A percentile compares a stretch with the other conserved stretches of the same genome.
These are phyloP conservation scores for Dactylorhiza incarnata DNA, from an alignment of 106 monocot species.

Conservation along the genomic window DNA sequence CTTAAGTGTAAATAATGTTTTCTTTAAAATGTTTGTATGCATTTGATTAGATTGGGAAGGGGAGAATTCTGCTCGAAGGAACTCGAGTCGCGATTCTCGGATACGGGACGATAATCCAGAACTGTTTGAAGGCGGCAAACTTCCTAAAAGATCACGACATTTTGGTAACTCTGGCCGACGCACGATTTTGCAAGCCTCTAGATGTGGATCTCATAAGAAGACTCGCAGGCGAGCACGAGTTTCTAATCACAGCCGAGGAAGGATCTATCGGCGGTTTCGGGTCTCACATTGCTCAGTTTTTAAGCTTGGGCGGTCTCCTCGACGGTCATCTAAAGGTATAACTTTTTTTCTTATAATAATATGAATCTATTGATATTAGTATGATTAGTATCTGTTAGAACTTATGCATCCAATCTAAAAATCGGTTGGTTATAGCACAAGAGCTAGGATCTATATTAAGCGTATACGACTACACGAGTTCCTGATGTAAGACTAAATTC, in stretches of 20 bases:
- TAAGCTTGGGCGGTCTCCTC: constrained; percentile 47
- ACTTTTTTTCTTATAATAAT: background rate
- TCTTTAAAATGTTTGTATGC: too few species aligned
- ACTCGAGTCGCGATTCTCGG: constrained; percentile 48
- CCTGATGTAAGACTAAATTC: too few species aligned
- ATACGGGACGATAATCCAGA: constrained; percentile 60
- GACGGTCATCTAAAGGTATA: constrained; percentile 56
- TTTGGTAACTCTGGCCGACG: constrained; percentile 40
- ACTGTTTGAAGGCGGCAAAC: constrained; percentile 47
- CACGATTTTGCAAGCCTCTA: constrained; percentile 71
- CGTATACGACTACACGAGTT: too few species aligned
- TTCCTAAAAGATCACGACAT: constrained; percentile 28
- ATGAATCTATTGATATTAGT: too few species aligned
- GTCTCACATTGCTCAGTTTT: constrained; percentile 57
- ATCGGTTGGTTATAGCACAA: too few species aligned
- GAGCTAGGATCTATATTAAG: too few species aligned
- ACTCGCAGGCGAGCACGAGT: constrained; percentile 50
- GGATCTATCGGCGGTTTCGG: constrained; percentile 71
- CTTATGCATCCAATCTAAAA: too few species aligned
- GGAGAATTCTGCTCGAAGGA: constrained; percentile 67
- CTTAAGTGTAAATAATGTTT: background rate
- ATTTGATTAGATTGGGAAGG: constrained; percentile 69
- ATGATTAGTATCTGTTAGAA: too few species aligned
- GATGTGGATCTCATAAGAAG: constrained; percentile 37
- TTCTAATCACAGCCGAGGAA: constrained; percentile 63